Conservation (phyloP, 192 early-diverging fungal species). For the Coemansia umbellata region DNA sequence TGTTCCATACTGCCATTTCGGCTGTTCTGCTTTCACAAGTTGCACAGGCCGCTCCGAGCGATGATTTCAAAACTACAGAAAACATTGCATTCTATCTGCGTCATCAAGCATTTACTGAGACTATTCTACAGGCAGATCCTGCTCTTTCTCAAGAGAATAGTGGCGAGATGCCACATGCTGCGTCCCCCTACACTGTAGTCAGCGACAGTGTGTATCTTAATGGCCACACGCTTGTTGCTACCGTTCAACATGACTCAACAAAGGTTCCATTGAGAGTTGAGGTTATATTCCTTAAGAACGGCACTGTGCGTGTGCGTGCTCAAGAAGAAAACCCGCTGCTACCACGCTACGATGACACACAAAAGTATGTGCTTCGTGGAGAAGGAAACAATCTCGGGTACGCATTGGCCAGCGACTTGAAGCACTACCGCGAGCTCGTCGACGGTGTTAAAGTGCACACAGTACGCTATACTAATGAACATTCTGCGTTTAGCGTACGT, state of each 20-base stretch:
- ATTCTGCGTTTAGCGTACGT: slow-evolving; percentile 27
- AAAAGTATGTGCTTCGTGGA: slow-evolving; percentile 53
- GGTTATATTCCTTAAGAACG: slow-evolving; percentile 55
- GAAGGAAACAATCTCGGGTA: slow-evolving; percentile 29
- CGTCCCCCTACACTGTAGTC: slow-evolving; percentile 64
- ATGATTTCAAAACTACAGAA: slow-evolving; percentile 89
- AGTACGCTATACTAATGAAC: slow-evolving; percentile 17
- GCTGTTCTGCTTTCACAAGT: slow-evolving; percentile 16
- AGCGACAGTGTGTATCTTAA: slow-evolving; percentile 56
- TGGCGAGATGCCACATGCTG: slow-evolving; percentile 5
- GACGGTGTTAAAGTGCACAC: slow-evolving; percentile 16
- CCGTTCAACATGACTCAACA: slow-evolving; percentile 16
- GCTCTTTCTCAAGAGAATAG: neutral
- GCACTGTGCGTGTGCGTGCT: slow-evolving; percentile 57
- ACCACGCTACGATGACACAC: slow-evolving; percentile 65
- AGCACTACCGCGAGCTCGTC: slow-evolving; percentile 7
- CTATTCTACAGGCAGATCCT: slow-evolving; percentile 30
- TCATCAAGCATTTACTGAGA: slow-evolving; percentile 81
- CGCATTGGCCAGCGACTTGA: slow-evolving; percentile 20
- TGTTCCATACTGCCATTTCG: slow-evolving; percentile 18
- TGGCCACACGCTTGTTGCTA: slow-evolving; percentile 25
- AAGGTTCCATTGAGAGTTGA: slow-evolving; percentile 35
- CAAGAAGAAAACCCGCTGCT: slow-evolving; percentile 63
- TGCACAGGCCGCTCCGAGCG: slow-evolving; percentile 57
- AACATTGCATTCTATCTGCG: slow-evolving; percentile 85